Percentiles rank a stretch among this genome's conserved stretches.
Evolutionary conservation across 495 filamentous ascomycete genomes (phyloP).

Genomic region (Podospora australis): DNA sequence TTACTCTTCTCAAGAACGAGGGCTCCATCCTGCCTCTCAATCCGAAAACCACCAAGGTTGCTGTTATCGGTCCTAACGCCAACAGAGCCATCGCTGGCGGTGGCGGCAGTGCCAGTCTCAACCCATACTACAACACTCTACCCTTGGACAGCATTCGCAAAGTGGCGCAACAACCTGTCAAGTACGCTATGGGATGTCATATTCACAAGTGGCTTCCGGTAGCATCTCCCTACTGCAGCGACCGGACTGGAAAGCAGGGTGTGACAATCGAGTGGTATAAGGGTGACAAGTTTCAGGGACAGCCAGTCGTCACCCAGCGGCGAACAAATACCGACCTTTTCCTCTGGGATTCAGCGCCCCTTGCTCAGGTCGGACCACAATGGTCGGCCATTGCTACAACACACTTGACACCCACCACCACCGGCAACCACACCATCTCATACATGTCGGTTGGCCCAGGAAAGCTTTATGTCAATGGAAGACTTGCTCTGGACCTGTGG

Average conservation of each 20-base stretch:
- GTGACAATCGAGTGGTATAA: slow-evolving; percentile 58
- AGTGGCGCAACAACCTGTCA: slow-evolving; percentile 40
- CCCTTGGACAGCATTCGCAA: slow-evolving; percentile 50
- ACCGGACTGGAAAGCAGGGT: slow-evolving; percentile 48
- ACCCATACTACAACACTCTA: slow-evolving; percentile 67
- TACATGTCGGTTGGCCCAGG: slow-evolving; percentile 72
- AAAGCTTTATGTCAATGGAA: slow-evolving; percentile 59
- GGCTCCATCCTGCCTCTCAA: slow-evolving; percentile 60
- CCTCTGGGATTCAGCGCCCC: slow-evolving; percentile 63
- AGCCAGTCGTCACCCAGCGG: slow-evolving; percentile 46
- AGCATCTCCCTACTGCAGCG: slow-evolving; percentile 51
- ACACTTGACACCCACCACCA: slow-evolving; percentile 43
- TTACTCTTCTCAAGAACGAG: slow-evolving; percentile 77
- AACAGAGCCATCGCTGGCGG: slow-evolving; percentile 71
- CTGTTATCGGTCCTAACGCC: slow-evolving; percentile 79
- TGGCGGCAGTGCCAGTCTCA: slow-evolving; percentile 72
- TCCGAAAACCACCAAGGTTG: slow-evolving; percentile 52
- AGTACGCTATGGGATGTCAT: slow-evolving; percentile 50
- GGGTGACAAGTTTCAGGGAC: slow-evolving; percentile 54
- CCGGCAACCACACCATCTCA: slow-evolving; percentile 66
- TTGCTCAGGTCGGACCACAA: slow-evolving; percentile 47
- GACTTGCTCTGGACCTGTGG: slow-evolving; percentile 68
- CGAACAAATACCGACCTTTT: slow-evolving; percentile 58
- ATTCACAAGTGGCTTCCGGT: slow-evolving; percentile 62
- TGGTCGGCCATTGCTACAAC: slow-evolving; percentile 57